A percentile compares a stretch with the other conserved stretches of the same genome.
These are phyloP conservation scores for Phytophthora sojae DNA, from an alignment of 352 stramenopile genomes.

Conservation along the genomic window DNA sequence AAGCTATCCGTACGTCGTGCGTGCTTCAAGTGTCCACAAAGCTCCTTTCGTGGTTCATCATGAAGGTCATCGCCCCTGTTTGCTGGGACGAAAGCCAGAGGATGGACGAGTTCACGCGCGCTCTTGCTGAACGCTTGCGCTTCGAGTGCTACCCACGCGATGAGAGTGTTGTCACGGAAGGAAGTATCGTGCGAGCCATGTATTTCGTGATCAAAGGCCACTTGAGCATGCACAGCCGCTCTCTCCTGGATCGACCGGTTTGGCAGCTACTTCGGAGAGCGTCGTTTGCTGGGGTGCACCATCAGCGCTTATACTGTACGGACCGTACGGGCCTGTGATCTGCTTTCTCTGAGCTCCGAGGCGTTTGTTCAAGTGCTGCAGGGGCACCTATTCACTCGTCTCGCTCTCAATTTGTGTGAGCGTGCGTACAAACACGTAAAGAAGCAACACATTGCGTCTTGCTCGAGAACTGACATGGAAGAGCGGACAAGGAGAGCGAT, in stretches of 20 bases:
- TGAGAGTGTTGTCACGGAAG: conserved; percentile 59
- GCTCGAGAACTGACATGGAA: conserved; percentile 1
- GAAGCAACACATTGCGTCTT: neutral
- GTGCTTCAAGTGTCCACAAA: conserved; percentile 42
- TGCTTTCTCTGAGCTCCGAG: conserved; percentile 2
- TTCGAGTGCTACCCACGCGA: conserved; percentile 64
- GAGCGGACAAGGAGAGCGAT: neutral
- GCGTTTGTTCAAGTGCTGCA: neutral
- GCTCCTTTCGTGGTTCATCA: conserved; percentile 42
- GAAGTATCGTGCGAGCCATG: conserved; percentile 57
- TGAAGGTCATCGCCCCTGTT: conserved; percentile 40
- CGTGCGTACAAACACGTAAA: neutral
- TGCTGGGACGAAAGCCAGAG: conserved; percentile 13
- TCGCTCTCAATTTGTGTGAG: neutral
- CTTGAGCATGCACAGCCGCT: neutral
- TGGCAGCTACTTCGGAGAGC: conserved; percentile 1
- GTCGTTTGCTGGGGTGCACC: neutral
- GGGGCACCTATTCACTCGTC: neutral
- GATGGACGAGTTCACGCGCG: conserved; percentile 26
- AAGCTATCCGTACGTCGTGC: conserved; percentile 51
- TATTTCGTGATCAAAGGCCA: conserved; percentile 54
- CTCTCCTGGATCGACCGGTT: neutral
- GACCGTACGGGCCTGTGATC: neutral
- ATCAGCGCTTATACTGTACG: neutral
- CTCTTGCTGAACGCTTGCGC: conserved; percentile 43